These are phyloP conservation scores for Ogataea naganishii DNA, from an alignment of 805 yeast species.

Conservation along the genomic window DNA sequence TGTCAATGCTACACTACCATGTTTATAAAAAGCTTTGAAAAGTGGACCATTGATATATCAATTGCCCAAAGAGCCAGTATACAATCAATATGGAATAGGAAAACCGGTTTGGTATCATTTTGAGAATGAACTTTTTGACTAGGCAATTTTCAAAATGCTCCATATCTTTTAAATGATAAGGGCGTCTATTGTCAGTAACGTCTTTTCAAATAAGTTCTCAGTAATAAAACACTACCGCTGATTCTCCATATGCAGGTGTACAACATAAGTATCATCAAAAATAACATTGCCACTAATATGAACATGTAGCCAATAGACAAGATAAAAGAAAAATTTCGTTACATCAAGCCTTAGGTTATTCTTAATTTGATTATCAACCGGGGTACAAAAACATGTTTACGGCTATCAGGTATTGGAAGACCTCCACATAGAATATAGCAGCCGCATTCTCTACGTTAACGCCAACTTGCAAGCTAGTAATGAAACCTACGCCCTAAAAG, in stretches of 20 bases:
- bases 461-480: slow-evolving; percentile 20
- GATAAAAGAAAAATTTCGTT: slow-evolving; percentile 12
- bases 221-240: neutral
- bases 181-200: too few species aligned
- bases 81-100: too few species aligned
- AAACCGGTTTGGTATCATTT: too few species aligned
- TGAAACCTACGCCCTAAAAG: slow-evolving; percentile 21
- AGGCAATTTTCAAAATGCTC: too few species aligned
- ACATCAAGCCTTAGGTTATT: slow-evolving; percentile 21
- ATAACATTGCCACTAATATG: neutral
- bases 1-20: too few species aligned
- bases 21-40: too few species aligned
- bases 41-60: too few species aligned
- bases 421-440: slow-evolving; percentile 19
- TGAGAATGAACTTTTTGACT: too few species aligned
- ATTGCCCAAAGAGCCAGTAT: too few species aligned
- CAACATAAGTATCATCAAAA: neutral
- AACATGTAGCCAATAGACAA: neutral
- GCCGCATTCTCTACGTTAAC: slow-evolving; percentile 21
- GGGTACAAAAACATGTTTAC: slow-evolving; percentile 13
- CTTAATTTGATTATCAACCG: slow-evolving; percentile 15
- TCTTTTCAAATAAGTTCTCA: neutral
- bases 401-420: slow-evolving; percentile 18
- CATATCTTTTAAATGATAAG: too few species aligned
- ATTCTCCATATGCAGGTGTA: neutral